phyloP scores from a whole-genome alignment of 495 filamentous ascomycete genomes.

The Aspergillus coremiiformis region DNA sequence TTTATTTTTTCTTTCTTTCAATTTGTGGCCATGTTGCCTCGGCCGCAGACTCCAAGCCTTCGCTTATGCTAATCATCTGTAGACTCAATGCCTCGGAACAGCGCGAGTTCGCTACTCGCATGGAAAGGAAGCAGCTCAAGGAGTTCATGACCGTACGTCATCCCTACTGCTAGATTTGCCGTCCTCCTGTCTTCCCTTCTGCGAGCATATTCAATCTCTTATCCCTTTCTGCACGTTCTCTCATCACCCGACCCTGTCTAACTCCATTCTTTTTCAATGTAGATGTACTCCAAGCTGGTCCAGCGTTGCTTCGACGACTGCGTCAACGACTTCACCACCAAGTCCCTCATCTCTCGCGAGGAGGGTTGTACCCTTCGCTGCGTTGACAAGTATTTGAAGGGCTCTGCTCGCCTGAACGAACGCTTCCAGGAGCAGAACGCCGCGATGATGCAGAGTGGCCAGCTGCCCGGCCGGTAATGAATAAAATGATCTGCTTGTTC shows the following conservation, averaged over 20 bases:
- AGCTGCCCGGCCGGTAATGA: constrained; percentile 38
- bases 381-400: constrained; percentile 90
- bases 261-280: constrained; percentile 4
- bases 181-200: not conserved
- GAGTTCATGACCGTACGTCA: constrained; percentile 87
- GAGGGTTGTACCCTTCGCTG: constrained; percentile 87
- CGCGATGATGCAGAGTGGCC: constrained; percentile 69
- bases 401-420: constrained; percentile 75
- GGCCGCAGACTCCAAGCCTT: not conserved
- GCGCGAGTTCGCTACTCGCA: constrained; percentile 81
- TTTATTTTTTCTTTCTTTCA: not conserved
- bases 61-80: constrained; percentile 8
- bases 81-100: constrained; percentile 74
- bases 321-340: constrained; percentile 97
- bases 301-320: constrained; percentile 95
- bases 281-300: constrained; percentile 97
- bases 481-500: constrained; percentile 5
- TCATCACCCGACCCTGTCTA: too few species aligned
- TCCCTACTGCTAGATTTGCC: not conserved
- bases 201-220: not conserved
- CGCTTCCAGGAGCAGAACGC: constrained; percentile 93
- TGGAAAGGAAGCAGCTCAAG: constrained; percentile 96
- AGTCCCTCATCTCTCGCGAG: constrained; percentile 78
- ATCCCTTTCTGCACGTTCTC: not conserved
- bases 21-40: not conserved